Base-by-base conservation (phyloP, 768 basidiomycete species). In the Mycena maculata region DNA sequence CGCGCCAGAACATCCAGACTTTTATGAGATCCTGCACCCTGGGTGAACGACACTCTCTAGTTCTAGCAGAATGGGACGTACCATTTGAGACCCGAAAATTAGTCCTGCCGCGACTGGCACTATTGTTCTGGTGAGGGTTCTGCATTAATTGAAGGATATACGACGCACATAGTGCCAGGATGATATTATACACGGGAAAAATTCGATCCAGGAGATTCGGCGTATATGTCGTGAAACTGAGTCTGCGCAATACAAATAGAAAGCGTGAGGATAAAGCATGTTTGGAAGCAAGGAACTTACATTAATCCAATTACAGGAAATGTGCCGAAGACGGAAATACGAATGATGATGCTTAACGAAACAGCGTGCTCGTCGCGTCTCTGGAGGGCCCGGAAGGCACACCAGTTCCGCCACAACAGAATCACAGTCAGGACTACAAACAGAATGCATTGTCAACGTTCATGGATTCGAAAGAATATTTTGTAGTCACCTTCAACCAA, bases 271-370 rank as follows among this genome's bases (percentile, higher is more conserved):
- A 6, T 27, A 16, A 13, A 36, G 33, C 3, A 13, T 12, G 15
- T 6, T 16, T 42, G 5, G 41, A 10, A 22, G 3, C 3, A 20
- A 25, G 22, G 33, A 1, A 48, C 64, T 33, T n/a, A 53, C 64
- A 2, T 45, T 1, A 67, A 30, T n/a, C 65, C 65, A 12, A 60
- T 38, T n/a, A 56, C n/a, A 13, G 65, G 65, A 1, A 67, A 16
- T 45, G 61, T n/a, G 8, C 13, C 65, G 18, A 67, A 67, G 41
- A 49, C 49, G 4, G 65, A 60, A 12, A 67, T 25, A 16, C 65
- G 65, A 52, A 67, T 56, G 7, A 67, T 67, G 53, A 67, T 54
- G 22, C 65, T 67, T 13, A 67, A 20, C 18, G 65, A 67, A 25
- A 67, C 53, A 2, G 53, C 33, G 28, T 67, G 53, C n/a, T 67